Conservation (phyloP, 257 asterid genomes). For the Plantago ovata region DNA sequence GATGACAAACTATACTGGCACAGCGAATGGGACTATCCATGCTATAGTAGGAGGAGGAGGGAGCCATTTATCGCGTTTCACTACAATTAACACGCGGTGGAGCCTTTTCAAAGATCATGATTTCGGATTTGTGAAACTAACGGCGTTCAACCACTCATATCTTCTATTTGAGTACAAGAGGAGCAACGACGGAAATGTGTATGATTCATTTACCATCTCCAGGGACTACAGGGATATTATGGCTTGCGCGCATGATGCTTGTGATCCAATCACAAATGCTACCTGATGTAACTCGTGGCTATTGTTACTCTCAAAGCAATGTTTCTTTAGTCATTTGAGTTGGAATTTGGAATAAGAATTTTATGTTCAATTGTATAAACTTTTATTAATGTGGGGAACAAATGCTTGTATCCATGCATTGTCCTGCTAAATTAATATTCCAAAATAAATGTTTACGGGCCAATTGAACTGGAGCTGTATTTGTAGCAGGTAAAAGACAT, state of each 20-base stretch:
- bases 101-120: constrained; percentile 50
- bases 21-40: constrained; percentile 59
- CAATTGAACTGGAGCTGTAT: too few species aligned
- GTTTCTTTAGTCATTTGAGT: too few species aligned
- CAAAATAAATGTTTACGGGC: too few species aligned
- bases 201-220: constrained; percentile 58
- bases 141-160: constrained; percentile 47
- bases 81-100: constrained; percentile 34
- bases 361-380: too few species aligned
- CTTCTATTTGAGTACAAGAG: constrained; percentile 55
- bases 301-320: too few species aligned
- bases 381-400: too few species aligned
- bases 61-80: constrained; percentile 25
- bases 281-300: constrained; percentile 8
- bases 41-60: constrained; percentile 58
- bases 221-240: constrained; percentile 60
- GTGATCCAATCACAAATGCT: constrained; percentile 46
- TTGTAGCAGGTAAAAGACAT: too few species aligned
- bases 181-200: constrained; percentile 55
- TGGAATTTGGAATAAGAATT: too few species aligned
- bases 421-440: too few species aligned
- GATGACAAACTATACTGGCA: constrained; percentile 45
- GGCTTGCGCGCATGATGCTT: constrained; percentile 62
- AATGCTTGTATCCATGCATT: too few species aligned
- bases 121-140: constrained; percentile 45